Evolutionary conservation across 352 stramenopile species (phyloP).

Genomic region (Proteromonas lacertae): DNA sequence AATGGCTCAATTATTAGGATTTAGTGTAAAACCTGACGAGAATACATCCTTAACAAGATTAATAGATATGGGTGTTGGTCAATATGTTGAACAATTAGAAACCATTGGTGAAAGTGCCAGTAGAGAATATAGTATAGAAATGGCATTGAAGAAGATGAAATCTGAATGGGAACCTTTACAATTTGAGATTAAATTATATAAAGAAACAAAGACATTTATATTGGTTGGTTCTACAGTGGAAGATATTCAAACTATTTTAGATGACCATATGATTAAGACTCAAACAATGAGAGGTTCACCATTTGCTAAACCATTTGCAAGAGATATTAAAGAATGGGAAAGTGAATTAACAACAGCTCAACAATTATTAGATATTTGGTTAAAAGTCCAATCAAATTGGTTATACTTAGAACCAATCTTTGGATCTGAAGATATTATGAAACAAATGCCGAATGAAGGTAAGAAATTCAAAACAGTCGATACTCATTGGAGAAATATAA

Average conservation of each 20-base stretch:
- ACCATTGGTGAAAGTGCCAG: constrained; percentile 19
- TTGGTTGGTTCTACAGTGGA: constrained; percentile 49
- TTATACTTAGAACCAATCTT: constrained; percentile 82
- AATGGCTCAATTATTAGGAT: constrained; percentile 45
- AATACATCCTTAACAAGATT: constrained; percentile 17
- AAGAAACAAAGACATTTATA: constrained; percentile 57
- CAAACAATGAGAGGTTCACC: constrained; percentile 68
- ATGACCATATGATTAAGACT: constrained; percentile 58
- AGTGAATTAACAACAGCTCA: constrained; percentile 43
- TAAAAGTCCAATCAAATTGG: constrained; percentile 65
- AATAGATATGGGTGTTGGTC: constrained; percentile 33
- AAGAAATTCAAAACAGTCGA: constrained; percentile 69
- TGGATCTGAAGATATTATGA: constrained; percentile 69
- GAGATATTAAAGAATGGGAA: constrained; percentile 59
- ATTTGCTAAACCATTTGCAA: constrained; percentile 68
- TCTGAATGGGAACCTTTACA: constrained; percentile 41
- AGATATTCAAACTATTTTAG: constrained; percentile 50
- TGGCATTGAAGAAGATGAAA: constrained; percentile 53
- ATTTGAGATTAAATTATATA: constrained; percentile 42
- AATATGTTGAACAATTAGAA: constrained; percentile 39
- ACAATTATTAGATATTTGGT: constrained; percentile 66
- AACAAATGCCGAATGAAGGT: constrained; percentile 52
- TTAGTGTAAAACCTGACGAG: constrained; percentile 13
- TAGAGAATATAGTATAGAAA: constrained; percentile 70
- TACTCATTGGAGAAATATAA: constrained; percentile 60